These are phyloP conservation scores for Mycosphaerelloides madeirae DNA, from an alignment of 2,329 filamentous ascomycete species.

Conservation along the genomic window DNA sequence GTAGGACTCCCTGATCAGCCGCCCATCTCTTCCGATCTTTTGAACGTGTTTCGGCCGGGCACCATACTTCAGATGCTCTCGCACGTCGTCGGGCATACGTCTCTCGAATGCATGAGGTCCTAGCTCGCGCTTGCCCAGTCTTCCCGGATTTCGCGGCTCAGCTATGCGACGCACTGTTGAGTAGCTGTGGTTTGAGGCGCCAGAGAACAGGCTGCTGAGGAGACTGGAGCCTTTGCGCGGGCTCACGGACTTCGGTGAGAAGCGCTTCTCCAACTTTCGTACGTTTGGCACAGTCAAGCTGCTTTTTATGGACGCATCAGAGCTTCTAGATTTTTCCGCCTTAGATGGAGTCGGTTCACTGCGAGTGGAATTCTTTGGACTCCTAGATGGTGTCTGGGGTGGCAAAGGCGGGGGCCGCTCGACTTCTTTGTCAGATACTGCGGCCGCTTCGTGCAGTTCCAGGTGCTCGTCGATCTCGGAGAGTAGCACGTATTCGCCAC, in stretches of 20 bases:
- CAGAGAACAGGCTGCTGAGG: constrained; percentile 15
- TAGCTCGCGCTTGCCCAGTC: constrained; percentile 38
- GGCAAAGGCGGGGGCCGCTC: constrained; percentile 22
- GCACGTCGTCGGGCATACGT: constrained; percentile 42
- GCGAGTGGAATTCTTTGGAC: constrained; percentile 1
- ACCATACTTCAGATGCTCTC: constrained; percentile 38
- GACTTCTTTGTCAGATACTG: constrained; percentile 36
- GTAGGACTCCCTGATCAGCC: constrained; percentile 37
- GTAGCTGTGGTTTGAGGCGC: constrained; percentile 9
- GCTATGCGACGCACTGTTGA: constrained; percentile 8
- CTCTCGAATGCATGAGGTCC: constrained; percentile 47
- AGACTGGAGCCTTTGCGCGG: constrained; percentile 1
- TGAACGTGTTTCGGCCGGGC: constrained; percentile 38
- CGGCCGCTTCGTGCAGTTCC: constrained; percentile 36
- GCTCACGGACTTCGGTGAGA: background rate
- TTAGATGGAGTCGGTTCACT: too few relatives aligned
- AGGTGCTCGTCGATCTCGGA: constrained; percentile 44
- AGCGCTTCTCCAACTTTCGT: constrained; percentile 10
- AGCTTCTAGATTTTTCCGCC: too few relatives aligned
- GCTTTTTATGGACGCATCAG: background rate
- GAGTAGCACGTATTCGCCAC: constrained; percentile 40
- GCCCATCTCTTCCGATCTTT: constrained; percentile 40
- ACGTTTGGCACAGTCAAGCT: background rate
- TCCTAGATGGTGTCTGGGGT: constrained; percentile 8
- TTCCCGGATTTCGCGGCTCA: constrained; percentile 16